Conservation (phyloP, 2,329 filamentous ascomycete genomes). For the Fusarium cyanostomum region DNA sequence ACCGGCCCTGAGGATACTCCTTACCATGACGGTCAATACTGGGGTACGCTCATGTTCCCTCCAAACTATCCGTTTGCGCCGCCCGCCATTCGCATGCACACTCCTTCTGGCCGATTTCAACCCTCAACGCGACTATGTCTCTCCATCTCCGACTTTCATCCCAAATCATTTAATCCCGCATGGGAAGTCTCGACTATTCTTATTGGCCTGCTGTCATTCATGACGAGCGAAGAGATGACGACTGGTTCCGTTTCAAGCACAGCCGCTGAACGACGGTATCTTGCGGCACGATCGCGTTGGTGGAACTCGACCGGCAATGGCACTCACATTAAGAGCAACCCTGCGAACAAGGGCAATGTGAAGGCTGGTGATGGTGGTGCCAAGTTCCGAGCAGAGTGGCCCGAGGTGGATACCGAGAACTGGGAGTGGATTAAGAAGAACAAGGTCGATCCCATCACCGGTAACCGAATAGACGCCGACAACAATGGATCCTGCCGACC, state of each 20-base stretch:
- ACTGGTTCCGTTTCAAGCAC: conserved; percentile 86
- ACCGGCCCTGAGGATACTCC: conserved; percentile 94
- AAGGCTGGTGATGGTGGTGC: conserved; percentile 92
- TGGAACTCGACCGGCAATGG: conserved; percentile 97
- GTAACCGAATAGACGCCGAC: conserved; percentile 63
- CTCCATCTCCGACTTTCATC: conserved; percentile 97
- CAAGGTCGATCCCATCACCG: conserved; percentile 80
- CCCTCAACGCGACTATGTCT: conserved; percentile 91
- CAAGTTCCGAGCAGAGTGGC: conserved; percentile 91
- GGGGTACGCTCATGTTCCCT: conserved; percentile 95
- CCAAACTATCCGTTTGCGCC: conserved; percentile 97
- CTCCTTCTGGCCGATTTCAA: conserved; percentile 93
- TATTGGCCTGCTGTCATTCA: conserved; percentile 93
- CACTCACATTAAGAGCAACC: conserved; percentile 66
- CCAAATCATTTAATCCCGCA: conserved; percentile 96
- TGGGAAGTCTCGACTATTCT: conserved; percentile 98
- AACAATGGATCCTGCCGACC: conserved; percentile 62
- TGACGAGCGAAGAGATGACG: conserved; percentile 99
- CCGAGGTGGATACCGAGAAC: conserved; percentile 88
- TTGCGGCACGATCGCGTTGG: conserved; percentile 84
- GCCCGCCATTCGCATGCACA: conserved; percentile 98
- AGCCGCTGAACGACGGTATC: conserved; percentile 78
- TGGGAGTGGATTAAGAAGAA: conserved; percentile 90
- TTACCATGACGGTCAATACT: conserved; percentile 95
- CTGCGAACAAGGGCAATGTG: conserved; percentile 76